phyloP scores from a whole-genome alignment of 2,329 filamentous ascomycete species.

The Trichoderma asperellum region DNA sequence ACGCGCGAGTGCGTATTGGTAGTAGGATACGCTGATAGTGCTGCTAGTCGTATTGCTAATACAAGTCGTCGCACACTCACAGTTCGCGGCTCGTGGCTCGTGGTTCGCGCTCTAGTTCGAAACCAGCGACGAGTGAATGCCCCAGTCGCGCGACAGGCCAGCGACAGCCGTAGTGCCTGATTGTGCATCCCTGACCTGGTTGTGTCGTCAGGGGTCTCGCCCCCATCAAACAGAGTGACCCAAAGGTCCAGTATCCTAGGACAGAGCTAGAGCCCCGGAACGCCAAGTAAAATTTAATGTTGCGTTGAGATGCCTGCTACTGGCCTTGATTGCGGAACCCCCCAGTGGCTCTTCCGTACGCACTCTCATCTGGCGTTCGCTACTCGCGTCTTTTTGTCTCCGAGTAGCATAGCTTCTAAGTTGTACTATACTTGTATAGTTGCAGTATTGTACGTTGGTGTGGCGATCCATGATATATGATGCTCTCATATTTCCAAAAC shows the following conservation, averaged over 20 bases:
- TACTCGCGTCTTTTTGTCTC: constrained; percentile 17
- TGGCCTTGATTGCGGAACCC: constrained; percentile 20
- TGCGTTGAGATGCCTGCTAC: constrained; percentile 21
- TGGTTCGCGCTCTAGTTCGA: constrained; percentile 23
- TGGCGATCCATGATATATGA: not conserved
- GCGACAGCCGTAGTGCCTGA: constrained; percentile 29
- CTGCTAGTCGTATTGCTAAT: not conserved
- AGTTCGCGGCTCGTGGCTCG: constrained; percentile 25
- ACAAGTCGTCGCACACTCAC: constrained; percentile 1
- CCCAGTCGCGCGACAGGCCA: constrained; percentile 24
- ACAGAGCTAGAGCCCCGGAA: constrained; percentile 16
- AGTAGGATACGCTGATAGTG: not conserved
- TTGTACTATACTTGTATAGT: not conserved
- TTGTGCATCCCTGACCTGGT: constrained; percentile 18
- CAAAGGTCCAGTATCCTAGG: constrained; percentile 23
- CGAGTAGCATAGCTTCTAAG: not conserved
- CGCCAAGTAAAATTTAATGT: constrained; percentile 21
- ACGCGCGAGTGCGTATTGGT: not conserved
- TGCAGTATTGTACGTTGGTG: not conserved
- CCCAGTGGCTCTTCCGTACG: constrained; percentile 3
- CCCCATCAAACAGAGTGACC: constrained; percentile 14
- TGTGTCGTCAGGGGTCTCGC: constrained; percentile 2
- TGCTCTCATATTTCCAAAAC: not conserved
- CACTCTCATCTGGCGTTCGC: constrained; percentile 23
- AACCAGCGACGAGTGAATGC: constrained; percentile 6